A percentile compares a stretch with the other conserved stretches of the same genome.
These are phyloP conservation scores for Rhizomucor pusillus DNA, from an alignment of 371 early-diverging fungal species.

Conservation along the genomic window DNA sequence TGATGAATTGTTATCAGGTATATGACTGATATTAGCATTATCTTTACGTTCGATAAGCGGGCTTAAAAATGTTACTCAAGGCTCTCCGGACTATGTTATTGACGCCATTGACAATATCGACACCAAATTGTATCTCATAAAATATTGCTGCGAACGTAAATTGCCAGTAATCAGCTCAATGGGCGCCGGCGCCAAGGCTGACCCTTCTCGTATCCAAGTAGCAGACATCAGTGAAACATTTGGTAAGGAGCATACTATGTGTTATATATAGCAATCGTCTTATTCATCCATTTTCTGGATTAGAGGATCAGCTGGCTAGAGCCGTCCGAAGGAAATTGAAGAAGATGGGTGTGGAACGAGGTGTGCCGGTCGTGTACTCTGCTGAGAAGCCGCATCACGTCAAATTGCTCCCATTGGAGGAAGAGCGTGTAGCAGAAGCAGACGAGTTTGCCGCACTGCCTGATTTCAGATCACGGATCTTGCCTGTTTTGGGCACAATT, in stretches of 20 bases:
- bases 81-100: constrained; percentile 74
- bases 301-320: constrained; percentile 92
- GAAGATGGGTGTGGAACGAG: constrained; percentile 65
- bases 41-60: background rate
- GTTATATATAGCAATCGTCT: background rate
- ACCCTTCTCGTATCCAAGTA: constrained; percentile 91
- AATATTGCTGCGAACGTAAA: constrained; percentile 74
- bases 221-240: constrained; percentile 92
- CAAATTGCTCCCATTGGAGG: constrained; percentile 78
- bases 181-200: constrained; percentile 95
- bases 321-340: constrained; percentile 76
- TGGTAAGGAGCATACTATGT: constrained; percentile 41
- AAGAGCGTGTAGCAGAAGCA: constrained; percentile 75
- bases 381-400: constrained; percentile 86
- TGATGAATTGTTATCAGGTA: constrained; percentile 65
- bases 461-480: constrained; percentile 82
- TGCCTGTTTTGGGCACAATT: constrained; percentile 87
- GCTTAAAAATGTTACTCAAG: constrained; percentile 13
- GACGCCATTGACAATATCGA: constrained; percentile 95
- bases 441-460: constrained; percentile 89
- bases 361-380: constrained; percentile 88
- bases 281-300: background rate
- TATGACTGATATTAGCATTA: background rate
- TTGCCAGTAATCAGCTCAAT: constrained; percentile 84
- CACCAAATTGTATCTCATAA: constrained; percentile 86